Evolutionary conservation across 116 monocot genomes (phyloP).

Genomic region (Cymodocea nodosa): DNA sequence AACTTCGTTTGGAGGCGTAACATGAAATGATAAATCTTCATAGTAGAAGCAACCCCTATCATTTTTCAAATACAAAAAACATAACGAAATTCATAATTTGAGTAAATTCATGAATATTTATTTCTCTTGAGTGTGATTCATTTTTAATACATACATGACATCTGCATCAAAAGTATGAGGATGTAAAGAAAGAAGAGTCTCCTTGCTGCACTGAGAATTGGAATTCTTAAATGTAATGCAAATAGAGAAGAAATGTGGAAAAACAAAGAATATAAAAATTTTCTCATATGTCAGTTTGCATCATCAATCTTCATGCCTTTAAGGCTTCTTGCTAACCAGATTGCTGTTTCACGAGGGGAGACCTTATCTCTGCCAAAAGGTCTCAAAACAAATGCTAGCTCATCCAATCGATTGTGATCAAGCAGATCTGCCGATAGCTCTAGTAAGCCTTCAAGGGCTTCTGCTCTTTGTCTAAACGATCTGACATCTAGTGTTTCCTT

Average conservation of each 20-base stretch:
- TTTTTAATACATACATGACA: slow-evolving; percentile 5
- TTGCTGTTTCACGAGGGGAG: slow-evolving; percentile 92
- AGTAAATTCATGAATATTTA: not conserved
- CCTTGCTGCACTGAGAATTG: not conserved
- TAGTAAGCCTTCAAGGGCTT: slow-evolving; percentile 86
- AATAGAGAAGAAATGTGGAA: not conserved
- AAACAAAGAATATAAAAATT: slow-evolving; percentile 1
- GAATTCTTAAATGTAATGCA: not conserved
- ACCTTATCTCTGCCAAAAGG: slow-evolving; percentile 97
- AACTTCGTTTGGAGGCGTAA: no score
- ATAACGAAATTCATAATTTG: no score
- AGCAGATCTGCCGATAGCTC: slow-evolving; percentile 91
- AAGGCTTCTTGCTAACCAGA: slow-evolving; percentile 96
- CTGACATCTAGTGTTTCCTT: slow-evolving; percentile 75
- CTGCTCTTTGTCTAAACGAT: slow-evolving; percentile 82
- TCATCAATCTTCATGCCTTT: slow-evolving; percentile 81
- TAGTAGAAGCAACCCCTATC: no score
- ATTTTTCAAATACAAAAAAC: no score
- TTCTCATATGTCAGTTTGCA: slow-evolving; percentile 7
- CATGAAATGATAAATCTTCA: no score
- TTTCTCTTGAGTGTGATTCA: not conserved
- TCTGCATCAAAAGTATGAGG: not conserved
- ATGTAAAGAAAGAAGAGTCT: not conserved
- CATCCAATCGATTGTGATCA: slow-evolving; percentile 62
- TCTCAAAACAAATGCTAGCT: slow-evolving; percentile 73